Evolutionary conservation across 2,329 filamentous ascomycete genomes (phyloP), one percentile per base, ranked within the genome.

Genomic region (Metarhizium anisopliae): DNA sequence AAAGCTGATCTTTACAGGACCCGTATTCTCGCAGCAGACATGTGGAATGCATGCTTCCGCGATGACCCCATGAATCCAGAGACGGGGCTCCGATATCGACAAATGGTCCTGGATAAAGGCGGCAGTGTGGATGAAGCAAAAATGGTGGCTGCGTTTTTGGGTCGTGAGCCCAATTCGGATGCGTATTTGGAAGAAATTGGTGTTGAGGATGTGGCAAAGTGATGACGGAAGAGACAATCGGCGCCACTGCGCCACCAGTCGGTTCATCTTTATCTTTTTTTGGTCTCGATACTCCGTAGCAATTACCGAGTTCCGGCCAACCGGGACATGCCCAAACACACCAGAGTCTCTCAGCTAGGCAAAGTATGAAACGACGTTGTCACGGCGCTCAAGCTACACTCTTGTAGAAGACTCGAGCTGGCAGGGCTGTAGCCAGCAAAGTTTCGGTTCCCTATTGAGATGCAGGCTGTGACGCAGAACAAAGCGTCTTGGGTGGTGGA

Each of bases 21-120:
- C 18, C 51, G 53, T 14, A 54, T 57, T 7, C 50, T 55, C 11
- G 38, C 53, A 5, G 53, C 49, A 6, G 53, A 55, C 52, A 53
- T 54, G 30, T 53, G 52, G 50, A 54, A 49, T 25, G 52, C 25
- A n/a, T 38, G 42, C 32, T 52, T 55, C 50, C 10, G 32, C 6
- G 32, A 35, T 35, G 6, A 51, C 18, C 16, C 29, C 8, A 55
- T 51, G 53, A 47, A 36, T 36, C 53, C 36, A 2, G 38, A 8
- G 30, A 47, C 47, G 20, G 53, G 53, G 6, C 30, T 51, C 29
- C 29, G 40, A 8, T 49, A 47, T 52, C 40, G 42, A 30, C 45
- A 47, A 10, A 51, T 51, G n/a, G 45, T 54, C 4, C 20, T 56
- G 36, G 45, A 53, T 25, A 54, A 54, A 40, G 55, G 55, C 14